Evolutionary conservation across 345 rosid species (phyloP), one percentile per base, ranked within the genome.

Genomic region (Microthlaspi erraticum): DNA sequence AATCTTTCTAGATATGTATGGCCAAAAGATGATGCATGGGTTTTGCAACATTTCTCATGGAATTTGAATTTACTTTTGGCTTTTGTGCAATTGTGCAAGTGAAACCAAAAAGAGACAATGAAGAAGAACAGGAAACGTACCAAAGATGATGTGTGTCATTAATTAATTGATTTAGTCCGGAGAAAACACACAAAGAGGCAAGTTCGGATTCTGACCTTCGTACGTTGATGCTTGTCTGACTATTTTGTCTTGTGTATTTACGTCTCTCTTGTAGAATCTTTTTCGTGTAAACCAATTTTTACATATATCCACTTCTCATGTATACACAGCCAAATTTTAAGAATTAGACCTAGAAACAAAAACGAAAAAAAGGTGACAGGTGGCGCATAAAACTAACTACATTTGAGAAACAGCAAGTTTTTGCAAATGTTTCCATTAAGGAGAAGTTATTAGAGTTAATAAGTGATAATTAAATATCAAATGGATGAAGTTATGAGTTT

Each of bases 171-270:
- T 23, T 67, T 61, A 31, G 76, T 71, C 60, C 37, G 11, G 60
- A 19, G 57, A 34, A 52, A 50, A 59, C 46, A 52, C 29, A 54
- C 68, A 68, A 45, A 59, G 45, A 59, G 62, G 60, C 46, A 75
- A 39, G 10, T 75, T 38, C 41, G 60, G 79, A 62, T 68, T 62
- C 74, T 62, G 64, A 11, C 13, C 26, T 44, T 53, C 9, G 79
- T 68, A 75, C 74, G 50, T 69, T 61, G 70, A 29, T 68, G 34
- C 54, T 23, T 60, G 29, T 74, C 74, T 75, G 78, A 68, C 78
- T 68, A 45, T 54, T 61, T 54, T 75, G 79, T 70, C 65, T 75
- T 68, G 64, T 75, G 54, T 54, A 53, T 68, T 61, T 75, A 41
- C 60, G 74, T 61, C 44, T 67, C 49, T 70, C 51, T 10, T 53